Evolutionary conservation across 495 filamentous ascomycete species (phyloP), one percentile per base, ranked within the genome.

Genomic region (Bacidia gigantensis): DNA sequence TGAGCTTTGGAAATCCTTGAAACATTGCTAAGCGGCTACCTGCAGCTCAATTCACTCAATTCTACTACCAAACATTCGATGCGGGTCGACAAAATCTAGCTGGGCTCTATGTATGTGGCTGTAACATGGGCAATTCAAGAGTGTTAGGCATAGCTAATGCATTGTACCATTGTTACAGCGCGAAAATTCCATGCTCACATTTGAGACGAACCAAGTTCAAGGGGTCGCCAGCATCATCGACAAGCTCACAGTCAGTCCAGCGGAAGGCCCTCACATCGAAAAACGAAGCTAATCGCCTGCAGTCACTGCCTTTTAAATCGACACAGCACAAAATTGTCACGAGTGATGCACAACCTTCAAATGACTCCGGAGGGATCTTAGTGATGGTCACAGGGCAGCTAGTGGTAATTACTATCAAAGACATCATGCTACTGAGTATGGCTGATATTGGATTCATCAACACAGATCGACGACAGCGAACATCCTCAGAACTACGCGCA

Each of bases 21-120:
- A 39, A 26, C 14, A 48, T 42, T n/a, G 14, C 23, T 23, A 49
- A 44, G 44, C 38, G 32, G 26, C 3, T 44, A 45, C 38, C 26
- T 17, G 14, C 64, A 96, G 89, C 75, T 56, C 72, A 89, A 61
- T 97, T 97, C 68, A 81, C 87, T 47, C 53, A 78, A 22, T 89
- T 82, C 74, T 97, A 95, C 81, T 95, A 95, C 74, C 67, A 78
- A 51, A 82, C 79, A 47, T 94, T 96, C 67, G 89, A 95, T 65
- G 20, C n/a, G n/a, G 29, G 29, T 20, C 82, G 88, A 51, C 55
- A 55, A 21, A 56, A 63, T 11, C 74, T 97, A 22, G 70, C 67
- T 1, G 58, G 67, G 46, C 84, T 96, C 69, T 97, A 97, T 72
- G 89, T 94, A 76, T 51, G 76, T 67, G 55, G n/a, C n/a, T n/a